Conservation (phyloP, 371 early-diverging fungal genomes). For the Syncephalastrum racemosum region DNA sequence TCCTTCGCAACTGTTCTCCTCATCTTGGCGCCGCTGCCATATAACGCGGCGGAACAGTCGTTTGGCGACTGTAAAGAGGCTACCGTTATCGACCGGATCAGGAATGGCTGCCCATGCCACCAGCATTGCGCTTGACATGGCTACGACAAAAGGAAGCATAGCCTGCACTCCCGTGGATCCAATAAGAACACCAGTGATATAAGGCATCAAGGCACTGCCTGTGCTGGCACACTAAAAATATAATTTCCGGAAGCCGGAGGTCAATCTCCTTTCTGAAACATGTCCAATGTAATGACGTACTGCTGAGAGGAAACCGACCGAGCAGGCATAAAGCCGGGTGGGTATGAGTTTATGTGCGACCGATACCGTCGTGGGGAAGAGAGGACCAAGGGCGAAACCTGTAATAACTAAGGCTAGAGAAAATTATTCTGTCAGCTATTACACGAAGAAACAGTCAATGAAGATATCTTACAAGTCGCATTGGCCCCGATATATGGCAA, state of each 20-base stretch:
- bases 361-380: conserved; percentile 30
- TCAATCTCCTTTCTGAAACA: neutral
- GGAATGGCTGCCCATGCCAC: conserved; percentile 23
- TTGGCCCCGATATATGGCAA: conserved; percentile 20
- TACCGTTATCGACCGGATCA: conserved; percentile 11
- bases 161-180: conserved; percentile 18
- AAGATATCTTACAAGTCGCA: conserved; percentile 13
- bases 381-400: conserved; percentile 25
- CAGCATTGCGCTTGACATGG: conserved; percentile 15
- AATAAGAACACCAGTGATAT: conserved; percentile 21
- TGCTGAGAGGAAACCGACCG: conserved; percentile 26
- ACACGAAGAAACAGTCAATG: neutral
- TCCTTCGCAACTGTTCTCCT: no score
- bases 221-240: conserved; percentile 17
- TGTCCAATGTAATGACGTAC: conserved; percentile 7
- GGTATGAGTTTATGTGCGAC: conserved; percentile 20
- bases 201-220: conserved; percentile 29
- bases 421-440: neutral
- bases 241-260: conserved; percentile 2
- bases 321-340: conserved; percentile 15
- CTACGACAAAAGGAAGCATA: conserved; percentile 28
- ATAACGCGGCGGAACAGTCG: no score
- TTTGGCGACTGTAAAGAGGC: no score
- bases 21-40: no score
- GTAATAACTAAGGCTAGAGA: conserved; percentile 17